A percentile compares a stretch with the other conserved stretches of the same genome.
phyloP scores from a whole-genome alignment of 768 basidiomycete species.

The Royoungia palumana region DNA sequence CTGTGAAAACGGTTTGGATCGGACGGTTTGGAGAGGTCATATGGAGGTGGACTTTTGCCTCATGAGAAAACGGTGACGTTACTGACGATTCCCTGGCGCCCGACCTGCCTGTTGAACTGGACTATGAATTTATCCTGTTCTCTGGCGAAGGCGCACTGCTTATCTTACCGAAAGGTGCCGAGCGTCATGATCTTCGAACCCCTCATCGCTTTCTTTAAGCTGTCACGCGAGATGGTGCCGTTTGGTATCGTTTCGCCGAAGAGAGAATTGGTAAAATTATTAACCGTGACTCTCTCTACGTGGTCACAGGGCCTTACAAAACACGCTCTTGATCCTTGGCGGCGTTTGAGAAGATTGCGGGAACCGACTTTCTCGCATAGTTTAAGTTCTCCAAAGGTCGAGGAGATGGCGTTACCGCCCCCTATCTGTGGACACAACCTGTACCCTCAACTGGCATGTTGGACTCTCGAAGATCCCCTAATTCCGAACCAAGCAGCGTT shows the following conservation, averaged over 20 bases:
- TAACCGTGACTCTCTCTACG: constrained; percentile 22
- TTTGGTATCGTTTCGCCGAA: constrained; percentile 29
- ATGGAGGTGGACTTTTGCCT: not conserved
- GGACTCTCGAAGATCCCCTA: not conserved
- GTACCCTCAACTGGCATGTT: constrained; percentile 1
- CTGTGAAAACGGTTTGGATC: constrained; percentile 2
- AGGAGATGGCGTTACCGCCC: not conserved
- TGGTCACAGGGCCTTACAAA: constrained; percentile 14
- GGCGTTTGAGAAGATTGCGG: constrained; percentile 7
- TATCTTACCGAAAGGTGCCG: constrained; percentile 29
- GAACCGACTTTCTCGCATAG: not conserved
- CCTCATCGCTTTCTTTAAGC: constrained; percentile 12
- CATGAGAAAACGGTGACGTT: not conserved
- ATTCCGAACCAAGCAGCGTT: constrained; percentile 22
- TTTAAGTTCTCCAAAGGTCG: constrained; percentile 6
- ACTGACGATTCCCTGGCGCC: not conserved
- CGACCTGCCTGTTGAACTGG: not conserved
- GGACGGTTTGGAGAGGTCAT: not conserved
- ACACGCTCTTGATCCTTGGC: constrained; percentile 25
- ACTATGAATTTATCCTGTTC: constrained; percentile 10
- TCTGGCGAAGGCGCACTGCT: constrained; percentile 29
- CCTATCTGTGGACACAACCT: constrained; percentile 8
- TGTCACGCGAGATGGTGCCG: constrained; percentile 17
- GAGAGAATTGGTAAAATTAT: constrained; percentile 8
- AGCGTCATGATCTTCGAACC: constrained; percentile 21